phyloP scores from a whole-genome alignment of 1,284 basidiomycete species.

The Pyrrhoderma noxium region DNA sequence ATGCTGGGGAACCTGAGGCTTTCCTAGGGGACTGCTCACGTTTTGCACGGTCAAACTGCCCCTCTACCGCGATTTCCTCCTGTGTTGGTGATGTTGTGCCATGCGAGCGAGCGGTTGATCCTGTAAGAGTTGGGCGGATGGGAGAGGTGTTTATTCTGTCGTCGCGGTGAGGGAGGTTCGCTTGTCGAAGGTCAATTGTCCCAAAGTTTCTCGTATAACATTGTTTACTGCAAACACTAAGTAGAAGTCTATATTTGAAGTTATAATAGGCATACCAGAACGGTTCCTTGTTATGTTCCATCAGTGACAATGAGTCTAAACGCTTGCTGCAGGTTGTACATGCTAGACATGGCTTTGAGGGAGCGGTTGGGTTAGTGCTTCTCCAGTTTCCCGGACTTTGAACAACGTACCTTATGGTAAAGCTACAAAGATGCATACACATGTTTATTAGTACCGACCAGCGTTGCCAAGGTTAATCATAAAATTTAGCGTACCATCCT shows the following conservation, averaged over 20 bases:
- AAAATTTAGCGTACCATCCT: constrained; percentile 50
- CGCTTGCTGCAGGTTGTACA: constrained; percentile 67
- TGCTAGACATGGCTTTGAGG: constrained; percentile 61
- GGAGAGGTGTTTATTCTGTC: constrained; percentile 22
- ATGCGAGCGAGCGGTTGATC: constrained; percentile 17
- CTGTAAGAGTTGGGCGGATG: constrained; percentile 15
- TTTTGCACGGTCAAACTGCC: constrained; percentile 13
- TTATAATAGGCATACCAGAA: constrained; percentile 47
- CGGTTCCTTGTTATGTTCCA: constrained; percentile 72
- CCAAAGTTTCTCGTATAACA: constrained; percentile 70
- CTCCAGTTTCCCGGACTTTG: not conserved
- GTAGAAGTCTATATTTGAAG: not conserved
- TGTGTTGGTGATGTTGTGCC: constrained; percentile 17
- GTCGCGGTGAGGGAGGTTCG: constrained; percentile 54
- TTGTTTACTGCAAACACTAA: constrained; percentile 44
- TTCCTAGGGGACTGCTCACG: constrained; percentile 4
- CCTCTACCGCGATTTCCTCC: constrained; percentile 11
- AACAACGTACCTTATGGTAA: constrained; percentile 61
- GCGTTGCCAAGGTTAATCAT: not conserved
- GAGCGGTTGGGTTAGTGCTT: not conserved
- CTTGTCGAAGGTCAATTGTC: constrained; percentile 63
- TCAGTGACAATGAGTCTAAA: constrained; percentile 61
- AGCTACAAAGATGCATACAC: constrained; percentile 36
- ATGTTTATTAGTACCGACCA: not conserved
- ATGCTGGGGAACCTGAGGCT: constrained; percentile 9